A percentile compares a stretch with the other conserved stretches of the same genome.
phyloP scores from a whole-genome alignment of 108 stramenopile genomes.

The Stephanodiscus triporus region DNA sequence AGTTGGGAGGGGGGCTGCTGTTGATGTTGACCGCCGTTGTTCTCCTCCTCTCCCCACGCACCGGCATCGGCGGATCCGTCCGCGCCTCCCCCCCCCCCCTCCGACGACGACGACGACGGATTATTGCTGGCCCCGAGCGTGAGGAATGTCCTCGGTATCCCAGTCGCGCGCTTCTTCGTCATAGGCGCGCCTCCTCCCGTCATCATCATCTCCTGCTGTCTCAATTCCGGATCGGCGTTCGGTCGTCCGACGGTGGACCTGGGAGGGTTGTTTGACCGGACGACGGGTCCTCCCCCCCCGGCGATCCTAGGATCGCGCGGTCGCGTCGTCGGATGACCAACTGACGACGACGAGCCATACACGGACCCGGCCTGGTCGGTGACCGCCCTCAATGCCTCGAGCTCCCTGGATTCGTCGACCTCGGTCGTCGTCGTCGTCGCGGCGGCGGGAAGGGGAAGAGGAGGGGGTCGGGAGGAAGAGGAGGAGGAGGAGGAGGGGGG shows the following conservation, averaged over 20 bases:
- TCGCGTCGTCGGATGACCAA: too few species aligned
- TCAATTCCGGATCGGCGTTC: slow-evolving; percentile 84
- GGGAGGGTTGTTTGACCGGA: too few species aligned
- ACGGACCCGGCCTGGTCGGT: slow-evolving; percentile 56
- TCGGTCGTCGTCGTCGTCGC: not conserved
- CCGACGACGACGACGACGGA: slow-evolving; percentile 29
- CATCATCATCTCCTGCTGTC: slow-evolving; percentile 66
- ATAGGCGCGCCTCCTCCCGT: slow-evolving; percentile 4
- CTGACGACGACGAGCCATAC: slow-evolving; percentile 22
- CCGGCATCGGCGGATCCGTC: slow-evolving; percentile 28
- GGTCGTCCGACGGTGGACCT: slow-evolving; percentile 38
- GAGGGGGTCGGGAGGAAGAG: not conserved
- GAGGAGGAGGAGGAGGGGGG: not conserved
- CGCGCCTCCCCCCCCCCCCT: slow-evolving; percentile 19
- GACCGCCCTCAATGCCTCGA: slow-evolving; percentile 81
- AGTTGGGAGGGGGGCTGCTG: too few species aligned
- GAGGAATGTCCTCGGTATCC: slow-evolving; percentile 84
- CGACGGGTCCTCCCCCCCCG: too few species aligned
- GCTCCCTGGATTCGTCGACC: slow-evolving; percentile 66
- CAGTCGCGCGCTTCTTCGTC: slow-evolving; percentile 72
- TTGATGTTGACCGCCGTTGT: not conserved
- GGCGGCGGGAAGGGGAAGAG: not conserved
- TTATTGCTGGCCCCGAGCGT: slow-evolving; percentile 60
- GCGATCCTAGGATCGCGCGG: slow-evolving; percentile 43
- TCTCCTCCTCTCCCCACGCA: not conserved